A percentile compares a stretch with the other conserved stretches of the same genome.
Evolutionary conservation across 108 stramenopile species (phyloP).

Genomic region (Pelagomonas calceolata): DNA sequence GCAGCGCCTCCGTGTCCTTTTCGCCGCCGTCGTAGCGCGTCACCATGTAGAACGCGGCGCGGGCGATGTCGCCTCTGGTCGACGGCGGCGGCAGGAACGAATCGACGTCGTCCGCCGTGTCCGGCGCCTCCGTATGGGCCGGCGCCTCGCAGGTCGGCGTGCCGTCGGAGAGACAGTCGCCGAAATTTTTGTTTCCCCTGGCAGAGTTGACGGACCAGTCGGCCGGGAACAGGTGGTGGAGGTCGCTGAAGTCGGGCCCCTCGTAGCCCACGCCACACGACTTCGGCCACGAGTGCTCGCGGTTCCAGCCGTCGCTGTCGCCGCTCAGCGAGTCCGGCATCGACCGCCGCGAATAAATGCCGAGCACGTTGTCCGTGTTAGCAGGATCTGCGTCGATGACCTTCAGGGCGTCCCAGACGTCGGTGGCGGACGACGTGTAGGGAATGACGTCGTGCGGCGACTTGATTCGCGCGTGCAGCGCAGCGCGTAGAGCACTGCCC

Average conservation of each 20-base stretch:
- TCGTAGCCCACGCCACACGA: conserved; percentile 35
- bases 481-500: neutral
- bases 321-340: conserved; percentile 30
- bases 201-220: conserved; percentile 56
- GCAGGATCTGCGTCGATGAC: conserved; percentile 35
- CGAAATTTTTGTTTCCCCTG: conserved; percentile 47
- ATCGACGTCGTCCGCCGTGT: conserved; percentile 25
- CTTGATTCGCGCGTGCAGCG: neutral
- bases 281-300: conserved; percentile 64
- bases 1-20: conserved; percentile 18
- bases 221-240: conserved; percentile 50
- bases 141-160: conserved; percentile 19
- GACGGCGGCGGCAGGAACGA: conserved; percentile 32
- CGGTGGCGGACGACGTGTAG: conserved; percentile 38
- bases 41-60: conserved; percentile 65
- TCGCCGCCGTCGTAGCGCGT: conserved; percentile 45
- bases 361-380: conserved; percentile 28
- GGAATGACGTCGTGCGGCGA: conserved; percentile 20
- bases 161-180: conserved; percentile 23
- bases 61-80: conserved; percentile 60
- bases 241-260: conserved; percentile 48
- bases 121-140: conserved; percentile 34
- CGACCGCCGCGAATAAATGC: neutral
- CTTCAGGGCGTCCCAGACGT: conserved; percentile 54
- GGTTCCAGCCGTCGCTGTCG: conserved; percentile 49